Percentiles rank a stretch among this genome's conserved stretches.
Conservation (phyloP, 192 early-diverging fungal genomes). For the Backusella sp. region DNA sequence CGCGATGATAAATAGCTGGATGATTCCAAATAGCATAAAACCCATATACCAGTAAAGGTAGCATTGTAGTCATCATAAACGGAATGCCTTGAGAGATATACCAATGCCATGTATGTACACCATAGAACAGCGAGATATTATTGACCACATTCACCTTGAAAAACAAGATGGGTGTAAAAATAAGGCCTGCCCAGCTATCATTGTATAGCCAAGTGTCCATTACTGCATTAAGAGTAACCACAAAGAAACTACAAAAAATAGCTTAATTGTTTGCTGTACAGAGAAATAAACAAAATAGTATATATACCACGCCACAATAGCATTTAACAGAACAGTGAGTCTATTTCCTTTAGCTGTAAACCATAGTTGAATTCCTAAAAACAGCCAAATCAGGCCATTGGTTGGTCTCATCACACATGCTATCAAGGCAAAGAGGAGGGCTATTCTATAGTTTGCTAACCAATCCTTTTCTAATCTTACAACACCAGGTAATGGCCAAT, state of each 20-base stretch:
- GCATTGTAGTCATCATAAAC: conserved; percentile 68
- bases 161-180: conserved; percentile 78
- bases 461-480: background rate
- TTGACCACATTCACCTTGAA: conserved; percentile 79
- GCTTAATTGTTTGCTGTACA: background rate
- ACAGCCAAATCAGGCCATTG: conserved; percentile 83
- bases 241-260: background rate
- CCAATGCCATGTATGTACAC: conserved; percentile 89
- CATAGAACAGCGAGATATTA: conserved; percentile 86
- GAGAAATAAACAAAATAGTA: background rate
- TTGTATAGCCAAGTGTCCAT: conserved; percentile 76
- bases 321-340: conserved; percentile 27
- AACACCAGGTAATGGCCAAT: conserved; percentile 73
- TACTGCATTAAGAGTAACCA: conserved; percentile 21
- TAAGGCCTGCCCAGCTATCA: conserved; percentile 61
- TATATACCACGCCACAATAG: conserved; percentile 46
- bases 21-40: conserved; percentile 31
- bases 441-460: conserved; percentile 27
- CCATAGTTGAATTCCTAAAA: conserved; percentile 64
- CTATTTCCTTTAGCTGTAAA: conserved; percentile 12
- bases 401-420: conserved; percentile 90
- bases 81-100: conserved; percentile 85
- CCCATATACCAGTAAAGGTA: conserved; percentile 67
- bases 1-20: background rate
- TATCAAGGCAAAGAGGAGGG: conserved; percentile 72